Percentiles rank a stretch among this genome's conserved stretches.
Evolutionary conservation across 257 asterid genomes (phyloP).

Genomic region (Solanum rostratum): DNA sequence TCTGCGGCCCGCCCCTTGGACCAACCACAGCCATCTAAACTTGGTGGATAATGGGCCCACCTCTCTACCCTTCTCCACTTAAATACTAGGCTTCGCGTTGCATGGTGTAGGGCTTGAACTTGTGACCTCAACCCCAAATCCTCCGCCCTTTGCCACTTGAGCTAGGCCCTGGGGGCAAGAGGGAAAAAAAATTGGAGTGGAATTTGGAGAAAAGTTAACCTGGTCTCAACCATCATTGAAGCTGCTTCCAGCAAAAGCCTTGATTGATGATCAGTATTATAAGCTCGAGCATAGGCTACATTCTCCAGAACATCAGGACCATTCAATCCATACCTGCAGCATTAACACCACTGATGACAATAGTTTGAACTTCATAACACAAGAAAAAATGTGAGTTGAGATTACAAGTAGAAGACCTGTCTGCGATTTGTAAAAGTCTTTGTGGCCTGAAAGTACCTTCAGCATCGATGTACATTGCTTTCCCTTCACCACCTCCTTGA

Average conservation of each 20-base stretch:
- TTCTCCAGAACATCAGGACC: slow-evolving; percentile 96
- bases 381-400: background rate
- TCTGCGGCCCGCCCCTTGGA: too few species aligned
- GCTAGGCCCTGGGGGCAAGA: too few species aligned
- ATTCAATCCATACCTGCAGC: slow-evolving; percentile 71
- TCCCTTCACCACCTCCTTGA: slow-evolving; percentile 98
- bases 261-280: slow-evolving; percentile 95
- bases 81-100: too few species aligned
- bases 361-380: background rate
- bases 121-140: too few species aligned
- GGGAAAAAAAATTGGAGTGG: background rate
- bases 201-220: slow-evolving; percentile 22
- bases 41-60: too few species aligned
- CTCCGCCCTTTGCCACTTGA: too few species aligned
- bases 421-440: slow-evolving; percentile 90
- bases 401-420: slow-evolving; percentile 37
- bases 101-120: too few species aligned
- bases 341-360: background rate
- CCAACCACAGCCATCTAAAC: too few species aligned
- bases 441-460: slow-evolving; percentile 98
- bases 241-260: slow-evolving; percentile 97
- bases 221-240: slow-evolving; percentile 95
- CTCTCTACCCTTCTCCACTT: too few species aligned
- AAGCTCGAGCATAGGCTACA: slow-evolving; percentile 97
- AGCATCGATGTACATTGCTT: slow-evolving; percentile 97